Base-by-base conservation (phyloP, 75 land plant species). In the Larix kaempferi region DNA sequence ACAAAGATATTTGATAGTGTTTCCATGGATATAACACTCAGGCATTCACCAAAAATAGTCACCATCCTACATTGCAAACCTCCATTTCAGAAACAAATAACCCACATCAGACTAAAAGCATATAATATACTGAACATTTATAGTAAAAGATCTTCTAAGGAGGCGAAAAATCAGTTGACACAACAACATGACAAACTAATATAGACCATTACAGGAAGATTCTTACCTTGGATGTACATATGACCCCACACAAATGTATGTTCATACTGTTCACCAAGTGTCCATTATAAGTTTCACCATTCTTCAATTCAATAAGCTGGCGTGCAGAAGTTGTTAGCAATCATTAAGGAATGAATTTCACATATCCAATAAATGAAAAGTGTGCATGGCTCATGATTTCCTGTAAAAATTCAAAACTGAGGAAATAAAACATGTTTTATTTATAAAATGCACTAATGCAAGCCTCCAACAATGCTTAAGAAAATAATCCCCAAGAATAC, bases 261-360 rank as follows among this genome's bases (percentile, higher is more conserved):
- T 98, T 98, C 99, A 98, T 98, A 83, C 99, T 94, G 73, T 94
- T 97, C 1, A 97, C 98, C 82, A 97, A 80, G 78, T 97, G 98
- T n/a, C 99, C 99, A 83, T 97, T 97, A 79, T 97, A 95, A 13
- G 99, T 97, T 81, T 97, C 99, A 11, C 99, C 99, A 88, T 97
- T 97, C 82, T 97, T 97, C 72, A 97, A 83, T 79, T 97, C 99
- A 76, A 96, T 94, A 78, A 95, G 78, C 98, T 95, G 88, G 33
- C 49, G 76, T 54, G 27, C 59, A 22, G 25, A 69, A 19, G 41
- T 69, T 41, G 26, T 69, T 69, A 69, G 23, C 35, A 69, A 41
- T 41, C 33, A 7, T 14, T 41, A 69, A 29, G 13, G 73, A 41
- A 69, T 41, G 23, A 10, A 49, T 49, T 10, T 49, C 54, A 21